A percentile compares a stretch with the other conserved stretches of the same genome.
Conservation (phyloP, 2,329 filamentous ascomycete species). For the Neofusicoccum parvum region DNA sequence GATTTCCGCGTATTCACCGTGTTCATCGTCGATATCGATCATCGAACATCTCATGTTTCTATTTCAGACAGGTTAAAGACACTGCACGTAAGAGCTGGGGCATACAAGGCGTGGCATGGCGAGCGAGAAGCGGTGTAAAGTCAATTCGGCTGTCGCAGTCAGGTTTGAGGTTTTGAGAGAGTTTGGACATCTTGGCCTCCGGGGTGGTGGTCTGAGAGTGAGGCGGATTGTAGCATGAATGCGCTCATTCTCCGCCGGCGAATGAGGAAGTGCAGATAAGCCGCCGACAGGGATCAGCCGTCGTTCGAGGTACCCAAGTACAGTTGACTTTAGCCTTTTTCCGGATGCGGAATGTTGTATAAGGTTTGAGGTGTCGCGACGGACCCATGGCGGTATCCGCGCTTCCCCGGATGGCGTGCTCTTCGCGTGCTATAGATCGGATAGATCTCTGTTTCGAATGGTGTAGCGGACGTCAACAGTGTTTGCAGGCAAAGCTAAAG, state of each 20-base stretch:
- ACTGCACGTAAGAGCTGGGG: not conserved
- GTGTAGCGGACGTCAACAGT: not conserved
- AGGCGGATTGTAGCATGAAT: not conserved
- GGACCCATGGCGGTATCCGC: not conserved
- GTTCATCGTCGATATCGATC: too few species aligned
- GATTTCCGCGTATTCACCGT: too few species aligned
- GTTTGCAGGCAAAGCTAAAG: not conserved
- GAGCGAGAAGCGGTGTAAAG: too few species aligned
- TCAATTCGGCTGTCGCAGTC: not conserved
- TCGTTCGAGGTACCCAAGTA: not conserved
- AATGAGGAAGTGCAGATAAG: not conserved
- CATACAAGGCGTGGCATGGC: not conserved
- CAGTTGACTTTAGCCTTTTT: not conserved
- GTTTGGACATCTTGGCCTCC: not conserved
- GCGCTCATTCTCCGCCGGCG: not conserved
- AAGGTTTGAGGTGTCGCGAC: not conserved
- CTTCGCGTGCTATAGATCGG: not conserved
- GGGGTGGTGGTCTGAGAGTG: not conserved
- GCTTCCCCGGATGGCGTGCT: not conserved
- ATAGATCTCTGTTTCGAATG: conserved; percentile 1
- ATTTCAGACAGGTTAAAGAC: not conserved
- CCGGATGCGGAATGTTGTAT: conserved; percentile 3
- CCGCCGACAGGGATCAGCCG: too few species aligned
- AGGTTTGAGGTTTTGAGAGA: not conserved
- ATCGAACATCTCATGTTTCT: too few species aligned